Evolutionary conservation across 495 filamentous ascomycete genomes (phyloP).

Genomic region (Articulospora tetracladia): DNA sequence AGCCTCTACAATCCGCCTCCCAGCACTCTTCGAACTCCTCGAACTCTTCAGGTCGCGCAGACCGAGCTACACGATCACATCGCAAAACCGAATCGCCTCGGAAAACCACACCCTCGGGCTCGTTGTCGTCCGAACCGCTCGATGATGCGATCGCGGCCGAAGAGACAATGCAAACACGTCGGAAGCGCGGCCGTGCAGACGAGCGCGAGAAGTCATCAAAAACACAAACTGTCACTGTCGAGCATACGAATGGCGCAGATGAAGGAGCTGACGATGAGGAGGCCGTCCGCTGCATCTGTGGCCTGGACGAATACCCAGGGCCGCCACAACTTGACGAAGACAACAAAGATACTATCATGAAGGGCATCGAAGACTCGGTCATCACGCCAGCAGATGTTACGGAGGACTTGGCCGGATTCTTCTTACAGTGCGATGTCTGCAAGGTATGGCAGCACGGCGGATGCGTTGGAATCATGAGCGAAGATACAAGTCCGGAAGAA

Average conservation of each 20-base stretch:
- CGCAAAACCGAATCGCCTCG: conserved; percentile 70
- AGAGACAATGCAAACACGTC: conserved; percentile 67
- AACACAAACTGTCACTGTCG: conserved; percentile 42
- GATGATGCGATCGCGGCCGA: conserved; percentile 58
- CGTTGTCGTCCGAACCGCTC: conserved; percentile 72
- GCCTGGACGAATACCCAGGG: conserved; percentile 90
- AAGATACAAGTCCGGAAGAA: conserved; percentile 86
- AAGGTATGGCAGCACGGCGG: conserved; percentile 99
- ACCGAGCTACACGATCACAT: conserved; percentile 66
- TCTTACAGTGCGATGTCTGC: conserved; percentile 96
- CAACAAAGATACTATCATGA: conserved; percentile 45
- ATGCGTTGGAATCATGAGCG: conserved; percentile 95
- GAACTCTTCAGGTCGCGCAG: conserved; percentile 52
- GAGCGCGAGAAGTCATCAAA: conserved; percentile 53
- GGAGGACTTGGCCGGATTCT: conserved; percentile 89
- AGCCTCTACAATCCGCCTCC: conserved; percentile 61
- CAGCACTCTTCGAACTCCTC: conserved; percentile 82
- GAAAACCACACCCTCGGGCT: conserved; percentile 67
- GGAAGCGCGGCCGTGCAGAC: conserved; percentile 64
- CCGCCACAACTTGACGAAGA: conserved; percentile 67
- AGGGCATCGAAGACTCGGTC: conserved; percentile 45
- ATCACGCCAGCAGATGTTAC: conserved; percentile 65
- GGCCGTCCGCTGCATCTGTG: conserved; percentile 91
- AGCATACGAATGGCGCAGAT: conserved; percentile 49
- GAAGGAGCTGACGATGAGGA: conserved; percentile 86